phyloP scores from a whole-genome alignment of 345 rosid species.

The Litchi chinensis region DNA sequence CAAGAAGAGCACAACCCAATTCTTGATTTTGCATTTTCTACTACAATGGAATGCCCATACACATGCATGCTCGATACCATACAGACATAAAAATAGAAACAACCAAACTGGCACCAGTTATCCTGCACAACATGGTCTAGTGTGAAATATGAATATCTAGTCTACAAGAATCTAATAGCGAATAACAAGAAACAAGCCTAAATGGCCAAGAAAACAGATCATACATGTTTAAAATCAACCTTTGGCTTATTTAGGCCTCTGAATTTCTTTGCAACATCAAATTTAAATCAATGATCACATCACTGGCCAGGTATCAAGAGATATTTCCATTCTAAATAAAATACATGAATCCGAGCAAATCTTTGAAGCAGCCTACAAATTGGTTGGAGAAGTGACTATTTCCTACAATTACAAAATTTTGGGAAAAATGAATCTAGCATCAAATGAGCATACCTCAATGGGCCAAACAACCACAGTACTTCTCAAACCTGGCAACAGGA shows the following conservation, averaged over 20 bases:
- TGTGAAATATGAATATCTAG: background rate
- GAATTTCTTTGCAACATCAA: background rate
- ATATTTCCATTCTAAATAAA: background rate
- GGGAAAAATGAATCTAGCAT: background rate
- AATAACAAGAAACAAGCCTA: background rate
- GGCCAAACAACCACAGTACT: background rate
- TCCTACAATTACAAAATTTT: background rate
- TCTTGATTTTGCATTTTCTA: background rate
- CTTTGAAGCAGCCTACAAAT: background rate
- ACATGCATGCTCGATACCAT: background rate
- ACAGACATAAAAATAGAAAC: background rate
- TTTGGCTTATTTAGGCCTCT: background rate
- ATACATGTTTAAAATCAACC: slow-evolving; percentile 2
- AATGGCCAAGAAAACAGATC: background rate
- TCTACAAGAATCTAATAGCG: background rate
- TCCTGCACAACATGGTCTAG: background rate
- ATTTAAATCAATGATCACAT: background rate
- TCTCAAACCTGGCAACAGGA: slow-evolving; percentile 21
- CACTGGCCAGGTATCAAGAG: background rate
- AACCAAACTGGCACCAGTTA: background rate
- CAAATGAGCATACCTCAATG: slow-evolving; percentile 24
- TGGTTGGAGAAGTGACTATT: background rate
- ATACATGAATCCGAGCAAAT: background rate
- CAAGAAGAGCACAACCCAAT: background rate
- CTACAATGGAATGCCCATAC: background rate